Evolutionary conservation across 2,329 filamentous ascomycete genomes (phyloP).

Genomic region (Epichloe uncinata): DNA sequence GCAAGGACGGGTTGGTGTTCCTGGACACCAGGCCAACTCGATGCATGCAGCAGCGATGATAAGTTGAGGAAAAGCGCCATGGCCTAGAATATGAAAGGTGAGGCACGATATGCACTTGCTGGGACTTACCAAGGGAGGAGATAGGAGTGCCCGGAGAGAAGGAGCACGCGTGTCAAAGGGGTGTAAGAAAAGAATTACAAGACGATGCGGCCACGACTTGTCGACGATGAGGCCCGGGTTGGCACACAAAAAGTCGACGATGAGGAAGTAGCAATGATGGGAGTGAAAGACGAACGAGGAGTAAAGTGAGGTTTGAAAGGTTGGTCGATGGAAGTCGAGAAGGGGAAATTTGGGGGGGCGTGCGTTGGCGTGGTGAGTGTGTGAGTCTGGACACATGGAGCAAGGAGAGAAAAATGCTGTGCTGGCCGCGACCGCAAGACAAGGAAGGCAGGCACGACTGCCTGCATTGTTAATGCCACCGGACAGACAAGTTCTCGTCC

Average conservation of each 20-base stretch:
- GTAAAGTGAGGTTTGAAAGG: conserved; percentile 9
- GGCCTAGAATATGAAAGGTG: not conserved
- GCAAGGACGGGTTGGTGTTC: not conserved
- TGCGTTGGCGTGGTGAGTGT: conserved; percentile 2
- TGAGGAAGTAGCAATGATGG: conserved; percentile 26
- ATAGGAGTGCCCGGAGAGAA: conserved; percentile 7
- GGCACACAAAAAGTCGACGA: conserved; percentile 9
- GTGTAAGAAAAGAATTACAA: conserved; percentile 15
- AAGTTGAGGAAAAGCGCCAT: not conserved
- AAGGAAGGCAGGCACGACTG: conserved; percentile 3
- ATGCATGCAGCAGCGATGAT: not conserved
- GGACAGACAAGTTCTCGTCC: not conserved
- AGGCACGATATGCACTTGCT: conserved; percentile 3
- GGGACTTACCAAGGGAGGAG: conserved; percentile 11
- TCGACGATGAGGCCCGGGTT: conserved; percentile 7
- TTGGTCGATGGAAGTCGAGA: conserved; percentile 9
- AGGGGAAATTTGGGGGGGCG: conserved; percentile 14
- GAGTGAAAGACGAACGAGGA: conserved; percentile 10
- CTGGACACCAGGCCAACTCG: not conserved
- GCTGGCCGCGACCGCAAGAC: conserved; percentile 12
- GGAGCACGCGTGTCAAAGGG: conserved; percentile 22
- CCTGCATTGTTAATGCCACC: not conserved
- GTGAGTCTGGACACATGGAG: conserved; percentile 8
- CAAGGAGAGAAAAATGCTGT: conserved; percentile 20
- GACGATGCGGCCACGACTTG: conserved; percentile 12